Evolutionary conservation across 2,329 filamentous ascomycete genomes (phyloP), one percentile per base, ranked within the genome.

Genomic region (Polychaeton citri): DNA sequence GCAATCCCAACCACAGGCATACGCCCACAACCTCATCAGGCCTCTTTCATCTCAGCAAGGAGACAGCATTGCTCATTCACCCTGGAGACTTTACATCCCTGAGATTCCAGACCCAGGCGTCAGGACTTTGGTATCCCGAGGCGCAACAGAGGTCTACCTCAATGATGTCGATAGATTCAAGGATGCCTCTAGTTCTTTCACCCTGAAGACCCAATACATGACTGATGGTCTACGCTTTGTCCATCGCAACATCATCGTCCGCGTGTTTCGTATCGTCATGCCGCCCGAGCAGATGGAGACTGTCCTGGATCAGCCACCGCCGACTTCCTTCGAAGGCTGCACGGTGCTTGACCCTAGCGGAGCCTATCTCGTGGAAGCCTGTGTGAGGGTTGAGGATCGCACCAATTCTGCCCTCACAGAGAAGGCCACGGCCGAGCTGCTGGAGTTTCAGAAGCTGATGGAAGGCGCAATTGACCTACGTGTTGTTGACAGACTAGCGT

Each of bases 161-260:
- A 55, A 62, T 3, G 60, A 61, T 35, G 68, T 66, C 10, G 63
- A 76, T 13, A 12, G 17, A 13, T 28, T 36, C 32, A 33, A 19
- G n/a, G 18, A 31, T 18, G 36, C 53, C 34, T 74, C 70, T 42
- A 63, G 69, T 16, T n/a, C n/a, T n/a, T 28, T 28, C 24, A 15
- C 24, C 15, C 12, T 28, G 15, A 10, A 15, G 24, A 69, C 66
- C 5, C 71, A 76, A 46, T 74, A 72, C 47, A 56, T 73, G 35
- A 51, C 71, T 15, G 62, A 70, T 47, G 74, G 74, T 17, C 64
- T 74, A 46, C 64, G 66, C 38, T 72, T 77, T 45, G 64, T 77
- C 24, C 62, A 69, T 38, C 65, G 69, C 36, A 73, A 77, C 46
- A 65, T 72, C 36, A 59, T 73, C 32, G 55, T 79, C 33, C 66